Evolutionary conservation across 2,329 filamentous ascomycete genomes (phyloP).

Genomic region (Colletotrichum salicis): DNA sequence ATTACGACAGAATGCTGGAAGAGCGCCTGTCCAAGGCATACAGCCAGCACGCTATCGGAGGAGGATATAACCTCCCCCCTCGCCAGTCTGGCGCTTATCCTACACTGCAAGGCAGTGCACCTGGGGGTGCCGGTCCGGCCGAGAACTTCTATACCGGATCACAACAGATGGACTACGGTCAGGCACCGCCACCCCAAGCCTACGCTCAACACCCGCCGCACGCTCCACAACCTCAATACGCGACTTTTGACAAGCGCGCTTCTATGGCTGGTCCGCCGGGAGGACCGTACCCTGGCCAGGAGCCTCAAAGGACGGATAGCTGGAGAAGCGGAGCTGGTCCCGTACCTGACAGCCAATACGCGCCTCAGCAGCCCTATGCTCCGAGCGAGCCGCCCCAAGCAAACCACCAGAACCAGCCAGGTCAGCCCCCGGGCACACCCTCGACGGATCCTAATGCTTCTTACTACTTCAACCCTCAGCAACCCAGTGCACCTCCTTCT

Average conservation of each 20-base stretch:
- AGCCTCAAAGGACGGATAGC: conserved; percentile 60
- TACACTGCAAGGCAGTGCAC: conserved; percentile 67
- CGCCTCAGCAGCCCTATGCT: conserved; percentile 45
- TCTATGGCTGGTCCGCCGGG: conserved; percentile 52
- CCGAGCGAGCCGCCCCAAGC: conserved; percentile 46
- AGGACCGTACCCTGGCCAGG: conserved; percentile 57
- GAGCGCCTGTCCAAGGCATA: conserved; percentile 94
- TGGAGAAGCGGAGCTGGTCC: conserved; percentile 55
- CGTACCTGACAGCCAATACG: conserved; percentile 45
- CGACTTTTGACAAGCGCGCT: conserved; percentile 54
- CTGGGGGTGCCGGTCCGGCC: conserved; percentile 62
- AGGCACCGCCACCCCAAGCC: conserved; percentile 61
- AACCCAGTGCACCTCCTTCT: conserved; percentile 44
- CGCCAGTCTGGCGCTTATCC: conserved; percentile 75
- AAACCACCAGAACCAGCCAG: conserved; percentile 42
- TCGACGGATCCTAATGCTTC: conserved; percentile 63
- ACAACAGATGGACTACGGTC: conserved; percentile 57
- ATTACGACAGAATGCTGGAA: conserved; percentile 98
- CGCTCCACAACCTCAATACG: conserved; percentile 55
- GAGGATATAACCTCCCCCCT: conserved; percentile 66
- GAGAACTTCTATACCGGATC: conserved; percentile 87
- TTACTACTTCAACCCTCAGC: conserved; percentile 66
- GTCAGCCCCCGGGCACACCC: conserved; percentile 39
- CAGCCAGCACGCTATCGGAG: conserved; percentile 78
- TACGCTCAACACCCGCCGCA: conserved; percentile 57